These are phyloP conservation scores for Dalbergia cultrata DNA, from an alignment of 306 rosid species.

Conservation along the genomic window DNA sequence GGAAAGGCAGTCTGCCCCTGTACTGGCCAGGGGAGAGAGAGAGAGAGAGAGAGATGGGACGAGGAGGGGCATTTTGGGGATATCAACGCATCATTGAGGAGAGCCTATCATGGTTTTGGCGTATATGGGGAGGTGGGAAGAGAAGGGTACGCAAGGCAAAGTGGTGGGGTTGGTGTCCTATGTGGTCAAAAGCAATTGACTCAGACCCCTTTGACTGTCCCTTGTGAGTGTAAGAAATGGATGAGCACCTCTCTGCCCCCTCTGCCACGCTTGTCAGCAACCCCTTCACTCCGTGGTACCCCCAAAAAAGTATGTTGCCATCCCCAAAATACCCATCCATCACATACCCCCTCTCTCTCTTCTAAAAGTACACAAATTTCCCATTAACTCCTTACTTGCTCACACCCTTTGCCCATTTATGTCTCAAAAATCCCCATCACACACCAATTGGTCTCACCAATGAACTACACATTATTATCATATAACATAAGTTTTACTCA, in stretches of 20 bases:
- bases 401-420: constrained; percentile 6
- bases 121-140: constrained; percentile 16
- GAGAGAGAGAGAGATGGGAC: constrained; percentile 43
- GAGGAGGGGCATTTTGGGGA: constrained; percentile 51
- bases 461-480: neutral
- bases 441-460: neutral
- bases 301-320: neutral
- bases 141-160: neutral
- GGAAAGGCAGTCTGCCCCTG: constrained; percentile 54
- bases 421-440: neutral
- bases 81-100: constrained; percentile 28
- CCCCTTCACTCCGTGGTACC: constrained; percentile 41
- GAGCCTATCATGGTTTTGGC: constrained; percentile 58
- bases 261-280: constrained; percentile 53
- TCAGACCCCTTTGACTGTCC: constrained; percentile 55
- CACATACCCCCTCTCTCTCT: neutral
- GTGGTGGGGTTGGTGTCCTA: constrained; percentile 52
- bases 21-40: constrained; percentile 26
- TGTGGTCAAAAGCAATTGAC: constrained; percentile 61
- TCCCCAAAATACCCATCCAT: constrained; percentile 41
- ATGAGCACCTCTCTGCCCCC: constrained; percentile 40
- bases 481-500: neutral
- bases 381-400: neutral
- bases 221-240: constrained; percentile 41
- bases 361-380: neutral